Conservation (phyloP, 1,139 yeast genomes). For the Candida dubliniensis region DNA sequence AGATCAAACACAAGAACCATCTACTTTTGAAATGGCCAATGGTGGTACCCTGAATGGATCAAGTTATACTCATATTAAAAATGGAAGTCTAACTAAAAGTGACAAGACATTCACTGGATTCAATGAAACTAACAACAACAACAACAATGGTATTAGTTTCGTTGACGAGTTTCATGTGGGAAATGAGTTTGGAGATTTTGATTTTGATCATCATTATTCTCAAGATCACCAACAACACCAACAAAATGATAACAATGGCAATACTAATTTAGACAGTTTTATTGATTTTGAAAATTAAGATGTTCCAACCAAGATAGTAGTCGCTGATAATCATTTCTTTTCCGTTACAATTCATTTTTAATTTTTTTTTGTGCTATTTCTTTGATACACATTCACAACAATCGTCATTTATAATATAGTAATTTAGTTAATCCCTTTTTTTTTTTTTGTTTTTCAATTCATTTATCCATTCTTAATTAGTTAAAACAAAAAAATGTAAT, state of each 20-base stretch:
- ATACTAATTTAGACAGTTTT: constrained; percentile 3
- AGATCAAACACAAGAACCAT: neutral
- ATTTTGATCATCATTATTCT: constrained; percentile 2
- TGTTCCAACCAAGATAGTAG: neutral
- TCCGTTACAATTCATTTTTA: neutral
- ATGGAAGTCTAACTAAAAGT: neutral
- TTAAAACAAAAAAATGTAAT: no score
- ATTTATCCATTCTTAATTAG: neutral
- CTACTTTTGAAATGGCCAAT: neutral
- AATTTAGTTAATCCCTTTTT: neutral
- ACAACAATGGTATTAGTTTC: neutral
- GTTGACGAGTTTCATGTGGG: neutral
- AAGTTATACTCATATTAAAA: constrained; percentile 3
- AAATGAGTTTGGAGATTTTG: neutral
- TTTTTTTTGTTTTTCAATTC: no score
- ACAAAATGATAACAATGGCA: neutral
- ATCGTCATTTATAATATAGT: neutral
- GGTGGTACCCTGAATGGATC: neutral
- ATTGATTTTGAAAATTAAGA: constrained; percentile 7
- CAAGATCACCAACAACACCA: neutral
- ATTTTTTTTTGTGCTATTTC: neutral
- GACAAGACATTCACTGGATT: neutral
- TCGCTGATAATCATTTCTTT: neutral
- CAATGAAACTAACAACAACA: neutral
- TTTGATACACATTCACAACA: neutral